Base-by-base conservation (phyloP, 192 early-diverging fungal species). In the Chytriomyces hyalinus region DNA sequence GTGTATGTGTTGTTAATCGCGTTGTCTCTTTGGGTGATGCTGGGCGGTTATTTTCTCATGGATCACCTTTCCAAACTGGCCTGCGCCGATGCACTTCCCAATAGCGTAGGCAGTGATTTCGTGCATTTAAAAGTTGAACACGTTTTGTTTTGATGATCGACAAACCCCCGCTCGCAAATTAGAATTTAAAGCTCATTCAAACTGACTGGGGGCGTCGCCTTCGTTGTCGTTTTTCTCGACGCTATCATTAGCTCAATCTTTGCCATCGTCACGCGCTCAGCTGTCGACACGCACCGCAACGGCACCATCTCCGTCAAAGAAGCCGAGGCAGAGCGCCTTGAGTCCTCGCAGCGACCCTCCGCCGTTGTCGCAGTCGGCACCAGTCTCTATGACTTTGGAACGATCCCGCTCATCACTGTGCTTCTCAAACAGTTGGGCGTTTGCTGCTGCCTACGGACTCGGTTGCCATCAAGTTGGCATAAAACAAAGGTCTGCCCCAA, bases 41-140 rank as follows among this genome's bases (percentile, higher is more conserved):
- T 26, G 24, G 24, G 24, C 24, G 24, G 0, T 26, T 26, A 26
- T 26, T 26, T 26, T 26, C 0, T 26, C n/a, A n/a, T n/a, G n/a
- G n/a, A n/a, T n/a, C n/a, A n/a, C n/a, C 47, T 79, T 78, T 48
- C 80, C 80, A 53, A 76, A 81, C 61, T 81, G 77, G n/a, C 80
- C 80, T 4, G 47, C 36, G 6, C 80, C 80, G 49, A 81, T 81
- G 57, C 74, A 67, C 63, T 75, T 67, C 1, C 80, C 80, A 13
- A 81, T 72, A 4, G 73, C 48, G 49, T 81, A 77, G 6, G 79
- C 61, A 3, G 73, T 26, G 17, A 75, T 75, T 24, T 75, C 62
- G 3, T 49, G 61, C 11, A 22, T 72, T 15, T 17, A 36, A 36
- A 36, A 36, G 2, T 0, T 36, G 0, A 36, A 36, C 28, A 36